phyloP scores from a whole-genome alignment of 176 grass and related monocot genomes.

The Oryza officinalis region DNA sequence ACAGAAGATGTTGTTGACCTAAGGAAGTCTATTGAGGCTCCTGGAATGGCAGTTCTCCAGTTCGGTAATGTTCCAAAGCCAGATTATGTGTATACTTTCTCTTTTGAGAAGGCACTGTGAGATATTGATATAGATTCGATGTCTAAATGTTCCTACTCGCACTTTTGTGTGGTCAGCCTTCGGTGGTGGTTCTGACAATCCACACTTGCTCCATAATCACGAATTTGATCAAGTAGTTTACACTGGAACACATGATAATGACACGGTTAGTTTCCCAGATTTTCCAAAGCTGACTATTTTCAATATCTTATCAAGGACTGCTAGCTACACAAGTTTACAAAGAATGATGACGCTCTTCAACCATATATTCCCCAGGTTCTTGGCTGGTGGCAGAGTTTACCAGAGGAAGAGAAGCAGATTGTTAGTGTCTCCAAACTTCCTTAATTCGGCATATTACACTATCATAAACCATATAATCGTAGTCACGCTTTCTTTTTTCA shows the following conservation, averaged over 20 bases:
- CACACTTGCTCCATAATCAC: slow-evolving; percentile 93
- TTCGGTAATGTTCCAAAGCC: slow-evolving; percentile 61
- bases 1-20: slow-evolving; percentile 91
- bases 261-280: slow-evolving; percentile 62
- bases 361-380: slow-evolving; percentile 48
- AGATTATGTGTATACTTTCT: slow-evolving; percentile 17
- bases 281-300: not conserved
- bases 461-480: not conserved
- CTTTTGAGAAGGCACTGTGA: not conserved
- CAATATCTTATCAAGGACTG: not conserved
- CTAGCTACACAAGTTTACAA: not conserved
- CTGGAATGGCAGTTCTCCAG: slow-evolving; percentile 97
- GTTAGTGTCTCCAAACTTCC: slow-evolving; percentile 44
- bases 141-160: not conserved
- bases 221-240: slow-evolving; percentile 96
- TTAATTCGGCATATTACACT: slow-evolving; percentile 6
- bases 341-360: not conserved
- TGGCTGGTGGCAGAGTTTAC: slow-evolving; percentile 81
- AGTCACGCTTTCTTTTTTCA: slow-evolving; percentile 38
- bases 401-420: slow-evolving; percentile 63
- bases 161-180: slow-evolving; percentile 54
- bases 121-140: not conserved
- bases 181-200: slow-evolving; percentile 77
- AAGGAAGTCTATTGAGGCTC: slow-evolving; percentile 86
- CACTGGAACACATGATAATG: slow-evolving; percentile 97